Percentiles rank a stretch among this genome's conserved stretches.
Evolutionary conservation across 495 filamentous ascomycete species (phyloP).

Genomic region (Neurospora sp.): DNA sequence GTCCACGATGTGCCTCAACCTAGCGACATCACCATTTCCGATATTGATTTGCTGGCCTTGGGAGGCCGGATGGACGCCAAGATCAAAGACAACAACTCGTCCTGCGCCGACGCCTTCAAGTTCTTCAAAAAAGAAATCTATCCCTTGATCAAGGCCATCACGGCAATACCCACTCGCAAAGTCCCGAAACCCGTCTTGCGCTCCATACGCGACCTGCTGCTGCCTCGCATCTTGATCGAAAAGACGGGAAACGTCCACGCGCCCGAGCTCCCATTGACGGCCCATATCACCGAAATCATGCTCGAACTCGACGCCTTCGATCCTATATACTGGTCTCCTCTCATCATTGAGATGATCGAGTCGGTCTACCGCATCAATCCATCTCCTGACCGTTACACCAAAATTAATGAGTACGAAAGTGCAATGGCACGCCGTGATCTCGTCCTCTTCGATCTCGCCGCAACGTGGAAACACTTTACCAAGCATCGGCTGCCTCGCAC

Average conservation of each 20-base stretch:
- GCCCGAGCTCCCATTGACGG: constrained; percentile 23
- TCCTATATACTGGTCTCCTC: constrained; percentile 20
- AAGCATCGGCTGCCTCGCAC: constrained; percentile 15
- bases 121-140: constrained; percentile 31
- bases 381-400: constrained; percentile 11
- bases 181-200: background rate
- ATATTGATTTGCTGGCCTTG: background rate
- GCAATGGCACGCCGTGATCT: constrained; percentile 19
- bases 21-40: background rate
- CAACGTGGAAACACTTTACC: constrained; percentile 29
- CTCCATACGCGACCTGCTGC: background rate
- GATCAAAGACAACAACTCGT: background rate
- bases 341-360: constrained; percentile 25
- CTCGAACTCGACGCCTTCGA: constrained; percentile 20
- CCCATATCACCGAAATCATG: constrained; percentile 30
- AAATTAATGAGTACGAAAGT: constrained; percentile 13
- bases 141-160: constrained; percentile 12
- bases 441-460: constrained; percentile 29
- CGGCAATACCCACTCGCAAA: background rate
- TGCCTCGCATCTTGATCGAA: constrained; percentile 7
- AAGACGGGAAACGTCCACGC: constrained; percentile 26
- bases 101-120: constrained; percentile 20
- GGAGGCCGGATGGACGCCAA: background rate
- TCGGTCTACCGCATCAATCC: constrained; percentile 20
- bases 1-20: constrained; percentile 5